Percentiles rank a stretch among this genome's conserved stretches.
These are phyloP conservation scores for Scedosporium apiospermum DNA, from an alignment of 2,329 filamentous ascomycete genomes.

Conservation along the genomic window DNA sequence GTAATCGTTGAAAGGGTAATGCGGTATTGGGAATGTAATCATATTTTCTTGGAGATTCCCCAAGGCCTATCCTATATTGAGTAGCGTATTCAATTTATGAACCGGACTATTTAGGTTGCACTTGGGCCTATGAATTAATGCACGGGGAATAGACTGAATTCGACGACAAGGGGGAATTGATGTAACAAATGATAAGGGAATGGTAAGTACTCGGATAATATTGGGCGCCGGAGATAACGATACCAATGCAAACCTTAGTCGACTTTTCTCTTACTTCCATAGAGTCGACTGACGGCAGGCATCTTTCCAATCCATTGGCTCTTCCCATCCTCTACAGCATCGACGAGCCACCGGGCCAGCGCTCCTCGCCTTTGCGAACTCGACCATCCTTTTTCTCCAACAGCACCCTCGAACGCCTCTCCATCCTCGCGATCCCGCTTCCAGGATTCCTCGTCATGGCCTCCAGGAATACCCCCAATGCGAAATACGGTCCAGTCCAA, in stretches of 20 bases:
- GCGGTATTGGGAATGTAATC: too few relatives aligned
- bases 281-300: constrained; percentile 14
- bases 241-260: neutral
- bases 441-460: constrained; percentile 17
- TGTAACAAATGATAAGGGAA: too few relatives aligned
- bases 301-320: constrained; percentile 15
- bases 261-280: neutral
- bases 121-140: too few relatives aligned
- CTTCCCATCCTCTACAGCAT: constrained; percentile 13
- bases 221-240: neutral
- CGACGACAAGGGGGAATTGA: too few relatives aligned
- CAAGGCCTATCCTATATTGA: too few relatives aligned
- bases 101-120: too few relatives aligned
- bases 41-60: too few relatives aligned
- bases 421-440: constrained; percentile 16
- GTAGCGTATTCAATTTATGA: too few relatives aligned
- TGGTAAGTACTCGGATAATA: too few relatives aligned
- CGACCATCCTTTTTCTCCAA: constrained; percentile 13
- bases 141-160: too few relatives aligned
- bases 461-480: constrained; percentile 18
- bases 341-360: constrained; percentile 20
- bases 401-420: constrained; percentile 12
- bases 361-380: constrained; percentile 11
- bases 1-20: too few relatives aligned
- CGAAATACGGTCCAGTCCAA: constrained; percentile 21